Evolutionary conservation across 306 rosid genomes (phyloP).

Genomic region (Vigna nakashimae): DNA sequence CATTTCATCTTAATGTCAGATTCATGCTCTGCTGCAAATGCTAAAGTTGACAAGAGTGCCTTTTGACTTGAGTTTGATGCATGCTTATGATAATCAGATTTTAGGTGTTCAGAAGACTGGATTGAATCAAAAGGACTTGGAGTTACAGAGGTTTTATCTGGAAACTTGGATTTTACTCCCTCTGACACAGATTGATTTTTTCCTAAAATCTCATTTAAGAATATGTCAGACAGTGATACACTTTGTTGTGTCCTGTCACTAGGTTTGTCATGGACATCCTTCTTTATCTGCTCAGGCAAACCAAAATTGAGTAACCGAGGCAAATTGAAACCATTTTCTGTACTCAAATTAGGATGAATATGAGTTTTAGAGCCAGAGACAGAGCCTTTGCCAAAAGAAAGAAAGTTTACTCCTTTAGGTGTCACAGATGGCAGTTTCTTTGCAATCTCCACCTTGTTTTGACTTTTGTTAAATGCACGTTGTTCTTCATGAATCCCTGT

Average conservation of each 20-base stretch:
- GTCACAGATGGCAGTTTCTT: conserved; percentile 45
- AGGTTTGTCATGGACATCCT: conserved; percentile 38
- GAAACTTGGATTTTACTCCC: conserved; percentile 41
- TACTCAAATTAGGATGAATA: conserved; percentile 40
- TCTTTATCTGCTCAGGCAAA: conserved; percentile 24
- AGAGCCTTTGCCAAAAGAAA: conserved; percentile 68
- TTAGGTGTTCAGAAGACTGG: conserved; percentile 53
- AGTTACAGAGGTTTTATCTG: conserved; percentile 50
- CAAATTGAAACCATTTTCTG: conserved; percentile 40
- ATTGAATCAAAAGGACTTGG: conserved; percentile 47
- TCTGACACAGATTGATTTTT: conserved; percentile 46
- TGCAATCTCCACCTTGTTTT: conserved; percentile 41
- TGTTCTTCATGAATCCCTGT: conserved; percentile 36
- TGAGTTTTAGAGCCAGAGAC: conserved; percentile 48
- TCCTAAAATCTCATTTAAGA: conserved; percentile 42
- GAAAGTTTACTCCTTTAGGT: conserved; percentile 78
- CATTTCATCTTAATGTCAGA: conserved; percentile 54
- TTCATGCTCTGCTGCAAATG: conserved; percentile 77
- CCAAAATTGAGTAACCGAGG: conserved; percentile 36
- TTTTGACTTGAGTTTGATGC: conserved; percentile 59
- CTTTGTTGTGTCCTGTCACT: conserved; percentile 41
- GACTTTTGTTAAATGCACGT: conserved; percentile 39
- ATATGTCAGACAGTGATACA: conserved; percentile 39
- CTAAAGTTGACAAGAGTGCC: conserved; percentile 67
- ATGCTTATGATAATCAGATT: conserved; percentile 55